Evolutionary conservation across 1,139 yeast species (phyloP), one percentile per base, ranked within the genome.

Genomic region (Saccharomyces hybrid): DNA sequence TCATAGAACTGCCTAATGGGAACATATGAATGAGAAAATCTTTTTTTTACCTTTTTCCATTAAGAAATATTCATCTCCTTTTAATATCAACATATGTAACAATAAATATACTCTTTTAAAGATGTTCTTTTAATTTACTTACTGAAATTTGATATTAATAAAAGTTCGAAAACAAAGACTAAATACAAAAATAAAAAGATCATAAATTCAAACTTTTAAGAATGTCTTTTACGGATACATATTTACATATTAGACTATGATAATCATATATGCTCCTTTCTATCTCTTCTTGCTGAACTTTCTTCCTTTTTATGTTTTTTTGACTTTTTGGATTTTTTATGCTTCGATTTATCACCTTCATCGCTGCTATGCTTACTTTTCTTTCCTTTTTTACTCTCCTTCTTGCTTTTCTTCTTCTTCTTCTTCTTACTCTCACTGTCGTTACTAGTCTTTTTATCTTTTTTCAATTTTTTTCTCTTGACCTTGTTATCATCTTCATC

Each of bases 301-400:
- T 63, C 60, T 57, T 62, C 51, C 57, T 57, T 52, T 48, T 58
- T 51, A 53, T 60, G 50, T 57, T 58, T 56, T 61, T 62, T 61
- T 51, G 50, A 50, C 58, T 61, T 55, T 54, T 62, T 56, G 46
- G 57, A 56, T 53, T 62, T 63, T 55, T 59, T 60, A 54, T 61
- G 58, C 51, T 61, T 55, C 55, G 57, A 56, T 54, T 58, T 59
- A 54, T 59, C 52, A 56, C 60, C 55, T 54, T 64, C 60, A 58
- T 60, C 61, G 55, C 65, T 62, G 54, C 63, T 59, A 50, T 65
- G 62, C 59, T 65, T 63, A 55, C 63, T 58, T 54, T 62, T 62
- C 52, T 64, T 62, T 52, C 53, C 60, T 53, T 65, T 60, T 51
- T 60, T 62, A 49, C 59, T 59, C 49, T 62, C 64, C 50, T 63